phyloP scores from a whole-genome alignment of 2,329 filamentous ascomycete genomes.

The Aureobasidium musti region DNA sequence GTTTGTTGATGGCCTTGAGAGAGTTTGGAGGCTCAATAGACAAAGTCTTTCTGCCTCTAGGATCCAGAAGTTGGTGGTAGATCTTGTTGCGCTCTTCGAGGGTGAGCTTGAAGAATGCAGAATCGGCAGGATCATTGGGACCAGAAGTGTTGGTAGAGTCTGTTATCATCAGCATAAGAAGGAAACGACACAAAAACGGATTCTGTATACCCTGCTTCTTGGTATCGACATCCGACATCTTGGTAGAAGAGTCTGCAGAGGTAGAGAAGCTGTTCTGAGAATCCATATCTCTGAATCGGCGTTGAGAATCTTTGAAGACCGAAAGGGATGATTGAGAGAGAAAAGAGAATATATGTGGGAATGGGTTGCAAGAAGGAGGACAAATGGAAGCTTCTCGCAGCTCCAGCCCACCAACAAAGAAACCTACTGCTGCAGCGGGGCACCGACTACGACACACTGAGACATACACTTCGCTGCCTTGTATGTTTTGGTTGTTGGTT shows the following conservation, averaged over 20 bases:
- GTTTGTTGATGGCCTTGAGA: not conserved
- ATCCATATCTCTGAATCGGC: not conserved
- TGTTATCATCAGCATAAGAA: not conserved
- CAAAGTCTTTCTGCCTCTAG: not conserved
- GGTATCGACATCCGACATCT: not conserved
- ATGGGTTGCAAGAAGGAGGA: not conserved
- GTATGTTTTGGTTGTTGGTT: not conserved
- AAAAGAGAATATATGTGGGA: not conserved
- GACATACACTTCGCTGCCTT: not conserved
- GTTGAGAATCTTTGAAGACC: too few species aligned
- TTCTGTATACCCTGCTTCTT: not conserved
- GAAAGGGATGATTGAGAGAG: not conserved
- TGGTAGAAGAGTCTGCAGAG: not conserved
- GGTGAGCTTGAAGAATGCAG: not conserved
- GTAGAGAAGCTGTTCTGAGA: not conserved
- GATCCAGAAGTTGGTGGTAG: not conserved
- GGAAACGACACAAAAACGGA: too few species aligned
- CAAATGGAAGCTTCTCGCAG: constrained; percentile 5
- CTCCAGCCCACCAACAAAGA: constrained; percentile 5
- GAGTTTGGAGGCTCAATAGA: constrained; percentile 3
- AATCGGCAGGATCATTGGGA: not conserved
- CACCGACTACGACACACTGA: not conserved
- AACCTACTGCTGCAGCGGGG: not conserved
- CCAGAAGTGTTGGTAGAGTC: not conserved
- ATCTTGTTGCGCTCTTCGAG: not conserved